Conservation (phyloP, 2,329 filamentous ascomycete genomes). For the Emmonsiellopsis sp. region DNA sequence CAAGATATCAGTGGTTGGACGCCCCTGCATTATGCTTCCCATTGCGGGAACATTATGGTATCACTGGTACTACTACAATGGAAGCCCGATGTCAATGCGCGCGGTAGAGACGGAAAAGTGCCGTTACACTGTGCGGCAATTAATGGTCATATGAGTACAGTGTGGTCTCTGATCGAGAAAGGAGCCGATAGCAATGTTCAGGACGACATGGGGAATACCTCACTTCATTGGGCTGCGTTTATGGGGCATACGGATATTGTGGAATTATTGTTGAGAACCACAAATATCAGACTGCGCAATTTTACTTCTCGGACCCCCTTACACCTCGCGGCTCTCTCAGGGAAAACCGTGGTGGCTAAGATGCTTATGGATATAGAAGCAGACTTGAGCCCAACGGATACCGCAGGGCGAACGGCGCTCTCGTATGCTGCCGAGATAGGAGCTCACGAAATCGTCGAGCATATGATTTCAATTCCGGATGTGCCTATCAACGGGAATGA, state of each 20-base stretch:
- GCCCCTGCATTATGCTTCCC: background rate
- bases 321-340: background rate
- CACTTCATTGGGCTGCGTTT: background rate
- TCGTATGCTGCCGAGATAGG: background rate
- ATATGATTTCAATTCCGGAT: background rate
- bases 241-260: background rate
- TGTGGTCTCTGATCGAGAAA: background rate
- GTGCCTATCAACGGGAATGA: background rate
- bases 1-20: background rate
- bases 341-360: background rate
- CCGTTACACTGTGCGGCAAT: background rate
- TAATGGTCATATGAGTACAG: background rate
- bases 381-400: background rate
- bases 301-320: background rate
- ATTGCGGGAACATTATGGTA: background rate
- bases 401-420: background rate
- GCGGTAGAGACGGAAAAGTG: background rate
- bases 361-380: background rate
- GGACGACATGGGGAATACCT: background rate
- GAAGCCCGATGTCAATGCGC: background rate
- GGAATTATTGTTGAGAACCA: background rate
- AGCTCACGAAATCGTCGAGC: background rate
- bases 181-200: conserved; percentile 5
- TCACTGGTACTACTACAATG: background rate
- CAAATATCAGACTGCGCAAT: background rate